These are phyloP conservation scores for Chlamydomonas sphaeroides DNA, from an alignment of 139 green algal species.

Conservation along the genomic window DNA sequence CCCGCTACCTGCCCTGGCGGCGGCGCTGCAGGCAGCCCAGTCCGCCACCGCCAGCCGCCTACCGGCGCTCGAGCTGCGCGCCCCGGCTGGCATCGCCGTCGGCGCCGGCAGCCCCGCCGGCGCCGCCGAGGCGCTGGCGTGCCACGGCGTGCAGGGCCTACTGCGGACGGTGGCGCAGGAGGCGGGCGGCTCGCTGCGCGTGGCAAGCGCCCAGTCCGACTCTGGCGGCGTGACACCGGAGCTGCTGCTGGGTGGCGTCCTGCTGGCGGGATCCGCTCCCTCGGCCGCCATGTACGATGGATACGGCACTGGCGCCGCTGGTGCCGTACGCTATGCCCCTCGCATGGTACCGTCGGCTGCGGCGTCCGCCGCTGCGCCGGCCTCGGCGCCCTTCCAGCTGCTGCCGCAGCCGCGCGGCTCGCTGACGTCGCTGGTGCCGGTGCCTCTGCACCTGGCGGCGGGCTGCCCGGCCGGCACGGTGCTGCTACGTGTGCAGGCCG, in stretches of 20 bases:
- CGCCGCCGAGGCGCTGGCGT: no score
- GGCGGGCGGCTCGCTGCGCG: background rate
- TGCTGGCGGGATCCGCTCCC: background rate
- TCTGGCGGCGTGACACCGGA: no score
- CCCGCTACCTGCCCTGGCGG: background rate
- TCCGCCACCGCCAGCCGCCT: background rate
- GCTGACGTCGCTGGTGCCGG: conserved; percentile 56
- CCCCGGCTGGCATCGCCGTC: background rate
- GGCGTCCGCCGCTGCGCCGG: background rate
- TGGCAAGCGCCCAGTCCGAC: no score
- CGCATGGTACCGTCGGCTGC: conserved; percentile 34
- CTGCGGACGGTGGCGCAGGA: conserved; percentile 37
- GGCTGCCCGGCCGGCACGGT: conserved; percentile 25
- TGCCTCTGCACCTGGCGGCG: conserved; percentile 31
- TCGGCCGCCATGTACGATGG: conserved; percentile 35
- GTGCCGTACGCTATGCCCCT: conserved; percentile 4
- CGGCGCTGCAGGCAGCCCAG: conserved; percentile 14
- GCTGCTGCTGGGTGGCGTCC: background rate
- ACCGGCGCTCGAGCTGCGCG: background rate
- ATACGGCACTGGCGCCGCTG: conserved; percentile 19
- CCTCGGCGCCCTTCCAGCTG: conserved; percentile 44
- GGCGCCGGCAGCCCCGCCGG: no score
- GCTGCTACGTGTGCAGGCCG: conserved; percentile 63
- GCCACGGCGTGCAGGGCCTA: conserved; percentile 32
- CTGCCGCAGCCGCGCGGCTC: conserved; percentile 58